Percentiles rank a stretch among this genome's conserved stretches.
Conservation (phyloP, 352 stramenopile species). For the Pythium dissimile region DNA sequence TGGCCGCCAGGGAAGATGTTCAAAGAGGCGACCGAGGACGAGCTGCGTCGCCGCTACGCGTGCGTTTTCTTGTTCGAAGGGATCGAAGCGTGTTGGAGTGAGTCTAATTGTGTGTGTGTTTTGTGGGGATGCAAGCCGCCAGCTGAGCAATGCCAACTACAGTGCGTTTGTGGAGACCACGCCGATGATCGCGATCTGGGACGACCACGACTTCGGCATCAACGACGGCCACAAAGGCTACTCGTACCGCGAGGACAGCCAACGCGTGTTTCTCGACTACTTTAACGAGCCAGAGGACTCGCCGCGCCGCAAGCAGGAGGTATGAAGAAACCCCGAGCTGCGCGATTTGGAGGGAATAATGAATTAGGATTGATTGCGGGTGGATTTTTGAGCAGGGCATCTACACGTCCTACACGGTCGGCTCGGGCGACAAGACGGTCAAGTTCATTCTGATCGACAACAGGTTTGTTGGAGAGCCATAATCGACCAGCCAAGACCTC, state of each 20-base stretch:
- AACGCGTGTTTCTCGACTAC: slow-evolving; percentile 86
- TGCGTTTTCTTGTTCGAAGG: slow-evolving; percentile 19
- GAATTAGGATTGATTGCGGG: neutral
- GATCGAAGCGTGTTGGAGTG: neutral
- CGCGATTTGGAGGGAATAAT: neutral
- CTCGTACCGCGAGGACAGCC: slow-evolving; percentile 66
- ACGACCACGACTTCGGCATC: slow-evolving; percentile 91
- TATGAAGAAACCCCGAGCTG: slow-evolving; percentile 8
- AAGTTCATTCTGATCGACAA: slow-evolving; percentile 90
- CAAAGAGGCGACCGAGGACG: slow-evolving; percentile 40
- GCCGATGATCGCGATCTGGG: slow-evolving; percentile 84
- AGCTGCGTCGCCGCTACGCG: slow-evolving; percentile 61
- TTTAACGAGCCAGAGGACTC: slow-evolving; percentile 74
- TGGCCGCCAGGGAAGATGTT: slow-evolving; percentile 60
- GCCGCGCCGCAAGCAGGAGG: slow-evolving; percentile 69
- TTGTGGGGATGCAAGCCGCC: no score
- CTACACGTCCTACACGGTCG: slow-evolving; percentile 82
- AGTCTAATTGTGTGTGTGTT: no score
- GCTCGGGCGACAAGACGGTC: slow-evolving; percentile 54
- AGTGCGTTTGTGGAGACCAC: slow-evolving; percentile 48
- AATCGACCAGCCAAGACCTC: neutral
- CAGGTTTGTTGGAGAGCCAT: slow-evolving; percentile 10
- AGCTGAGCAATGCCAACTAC: slow-evolving; percentile 67
- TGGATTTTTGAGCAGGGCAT: slow-evolving; percentile 43
- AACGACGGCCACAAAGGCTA: slow-evolving; percentile 85